A percentile compares a stretch with the other conserved stretches of the same genome.
Evolutionary conservation across 129 eudicot genomes (phyloP).

Genomic region (Centella asiatica): DNA sequence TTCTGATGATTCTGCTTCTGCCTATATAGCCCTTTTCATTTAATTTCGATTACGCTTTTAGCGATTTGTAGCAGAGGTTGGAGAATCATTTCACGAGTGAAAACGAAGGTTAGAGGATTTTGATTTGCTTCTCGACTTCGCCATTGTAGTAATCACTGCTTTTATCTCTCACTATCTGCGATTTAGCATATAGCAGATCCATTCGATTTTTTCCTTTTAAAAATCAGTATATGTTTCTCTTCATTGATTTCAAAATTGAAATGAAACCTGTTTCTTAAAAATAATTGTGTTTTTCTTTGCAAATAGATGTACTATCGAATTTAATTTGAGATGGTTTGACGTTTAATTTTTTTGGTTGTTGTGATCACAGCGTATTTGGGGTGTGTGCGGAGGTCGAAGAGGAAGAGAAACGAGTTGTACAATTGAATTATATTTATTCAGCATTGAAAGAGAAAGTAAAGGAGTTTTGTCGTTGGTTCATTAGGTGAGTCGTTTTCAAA

Average conservation of each 20-base stretch:
- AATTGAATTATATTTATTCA: neutral
- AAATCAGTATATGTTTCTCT: neutral
- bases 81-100: neutral
- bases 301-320: too few species aligned
- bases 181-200: neutral
- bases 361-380: too few species aligned
- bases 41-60: neutral
- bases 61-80: neutral
- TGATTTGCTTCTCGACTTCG: neutral
- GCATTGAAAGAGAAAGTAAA: neutral
- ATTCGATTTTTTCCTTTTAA: neutral
- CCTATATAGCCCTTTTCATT: too few species aligned
- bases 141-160: neutral
- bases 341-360: too few species aligned
- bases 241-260: neutral
- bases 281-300: too few species aligned
- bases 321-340: too few species aligned
- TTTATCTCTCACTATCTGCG: neutral
- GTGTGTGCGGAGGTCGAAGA: neutral
- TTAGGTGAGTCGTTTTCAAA: constrained; percentile 13
- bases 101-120: neutral
- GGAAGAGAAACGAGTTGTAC: neutral
- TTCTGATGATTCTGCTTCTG: too few species aligned
- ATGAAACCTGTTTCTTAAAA: too few species aligned
- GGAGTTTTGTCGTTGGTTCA: neutral